Evolutionary conservation across 768 basidiomycete species (phyloP).

Genomic region (Exidia glandulosa): DNA sequence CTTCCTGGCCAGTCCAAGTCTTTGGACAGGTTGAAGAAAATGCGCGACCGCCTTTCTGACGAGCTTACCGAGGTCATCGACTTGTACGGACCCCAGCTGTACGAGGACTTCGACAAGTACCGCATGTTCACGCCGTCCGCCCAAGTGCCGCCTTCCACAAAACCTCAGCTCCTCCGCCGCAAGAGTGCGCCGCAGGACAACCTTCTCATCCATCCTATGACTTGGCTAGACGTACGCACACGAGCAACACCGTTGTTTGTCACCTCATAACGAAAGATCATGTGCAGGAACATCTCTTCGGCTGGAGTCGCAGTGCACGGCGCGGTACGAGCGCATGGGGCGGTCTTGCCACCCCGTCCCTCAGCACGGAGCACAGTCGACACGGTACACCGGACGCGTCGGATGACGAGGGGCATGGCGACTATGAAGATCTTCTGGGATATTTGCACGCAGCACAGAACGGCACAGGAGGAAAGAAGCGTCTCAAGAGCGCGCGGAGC

Average conservation of each 20-base stretch:
- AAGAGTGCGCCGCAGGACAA: conserved; percentile 75
- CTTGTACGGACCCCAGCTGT: conserved; percentile 79
- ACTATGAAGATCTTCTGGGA: conserved; percentile 82
- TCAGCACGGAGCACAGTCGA: conserved; percentile 31
- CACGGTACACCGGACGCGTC: conserved; percentile 63
- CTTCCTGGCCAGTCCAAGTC: conserved; percentile 81
- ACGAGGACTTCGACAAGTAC: conserved; percentile 80
- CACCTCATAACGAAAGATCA: not conserved
- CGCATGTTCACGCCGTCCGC: conserved; percentile 79
- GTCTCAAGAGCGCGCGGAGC: conserved; percentile 46
- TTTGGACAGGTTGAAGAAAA: conserved; percentile 62
- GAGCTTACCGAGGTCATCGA: conserved; percentile 78
- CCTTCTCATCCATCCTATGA: conserved; percentile 81
- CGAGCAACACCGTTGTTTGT: too few relatives aligned
- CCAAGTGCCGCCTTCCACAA: conserved; percentile 68
- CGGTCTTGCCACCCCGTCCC: conserved; percentile 30
- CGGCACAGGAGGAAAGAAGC: conserved; percentile 15
- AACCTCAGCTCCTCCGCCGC: conserved; percentile 64
- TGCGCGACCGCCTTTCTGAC: conserved; percentile 65
- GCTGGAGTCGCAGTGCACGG: conserved; percentile 70
- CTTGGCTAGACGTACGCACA: conserved; percentile 37
- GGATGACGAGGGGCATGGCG: conserved; percentile 81
- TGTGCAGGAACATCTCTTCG: conserved; percentile 48
- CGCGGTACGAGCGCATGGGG: conserved; percentile 87
- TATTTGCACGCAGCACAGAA: conserved; percentile 46